A percentile compares a stretch with the other conserved stretches of the same genome.
Conservation (phyloP, 2,329 filamentous ascomycete species). For the Ramichloridium luteum region DNA sequence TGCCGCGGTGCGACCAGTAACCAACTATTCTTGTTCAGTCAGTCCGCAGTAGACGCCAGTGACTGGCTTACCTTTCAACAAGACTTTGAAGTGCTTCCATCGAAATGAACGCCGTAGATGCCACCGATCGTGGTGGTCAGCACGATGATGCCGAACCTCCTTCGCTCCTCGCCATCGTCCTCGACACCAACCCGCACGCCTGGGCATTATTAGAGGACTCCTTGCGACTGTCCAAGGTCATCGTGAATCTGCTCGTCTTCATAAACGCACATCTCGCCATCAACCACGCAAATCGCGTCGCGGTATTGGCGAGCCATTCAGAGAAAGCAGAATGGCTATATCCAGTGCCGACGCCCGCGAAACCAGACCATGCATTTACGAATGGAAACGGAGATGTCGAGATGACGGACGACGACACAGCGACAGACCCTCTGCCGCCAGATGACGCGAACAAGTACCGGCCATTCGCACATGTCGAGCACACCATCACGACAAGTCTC, state of each 20-base stretch:
- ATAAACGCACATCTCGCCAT: slow-evolving; percentile 93
- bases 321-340: slow-evolving; percentile 85
- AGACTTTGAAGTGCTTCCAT: too few relatives aligned
- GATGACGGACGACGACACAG: slow-evolving; percentile 15
- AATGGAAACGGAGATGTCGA: slow-evolving; percentile 22
- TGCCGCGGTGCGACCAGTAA: too few relatives aligned
- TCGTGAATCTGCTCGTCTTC: slow-evolving; percentile 87
- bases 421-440: slow-evolving; percentile 15
- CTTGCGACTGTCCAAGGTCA: slow-evolving; percentile 68
- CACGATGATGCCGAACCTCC: slow-evolving; percentile 40
- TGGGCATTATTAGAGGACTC: slow-evolving; percentile 67
- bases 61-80: too few relatives aligned
- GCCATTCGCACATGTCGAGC: slow-evolving; percentile 77
- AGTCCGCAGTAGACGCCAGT: too few relatives aligned
- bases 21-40: too few relatives aligned
- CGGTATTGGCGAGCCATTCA: slow-evolving; percentile 78
- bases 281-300: slow-evolving; percentile 85
- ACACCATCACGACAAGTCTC: slow-evolving; percentile 63
- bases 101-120: slow-evolving; percentile 54
- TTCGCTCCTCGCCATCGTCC: slow-evolving; percentile 76
- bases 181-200: slow-evolving; percentile 93
- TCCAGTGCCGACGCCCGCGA: slow-evolving; percentile 39
- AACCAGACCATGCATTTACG: slow-evolving; percentile 5
- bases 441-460: slow-evolving; percentile 77
- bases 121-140: slow-evolving; percentile 33